Evolutionary conservation across 805 yeast genomes (phyloP), one percentile per base, ranked within the genome.

Genomic region (Teunomyces barrocoloradensis): DNA sequence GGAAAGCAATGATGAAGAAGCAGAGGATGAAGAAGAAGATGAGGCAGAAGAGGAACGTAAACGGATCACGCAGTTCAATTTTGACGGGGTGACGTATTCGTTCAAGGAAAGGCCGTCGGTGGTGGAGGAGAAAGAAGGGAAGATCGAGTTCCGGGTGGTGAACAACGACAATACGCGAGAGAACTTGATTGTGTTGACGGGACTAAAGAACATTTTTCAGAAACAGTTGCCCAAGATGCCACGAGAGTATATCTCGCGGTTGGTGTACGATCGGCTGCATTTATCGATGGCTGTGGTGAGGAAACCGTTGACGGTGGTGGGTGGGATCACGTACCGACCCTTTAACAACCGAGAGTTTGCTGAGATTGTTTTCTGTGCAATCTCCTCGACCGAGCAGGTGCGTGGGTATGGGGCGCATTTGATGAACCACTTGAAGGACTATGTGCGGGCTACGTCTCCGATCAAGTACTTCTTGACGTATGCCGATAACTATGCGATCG

Each of bases 161-260:
- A 94, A 94, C 66, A 92, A 94, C 69, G 98, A 94, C 64, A 89
- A 90, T 61, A 77, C 90, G 2, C 78, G 78, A 51, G 99, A 94
- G 58, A 89, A 81, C 64, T 73, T 94, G 74, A 89, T 94, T 76
- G 92, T 94, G 43, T 73, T 94, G 52, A 94, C 98, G 0, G 99
- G 99, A 1, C 69, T 94, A 52, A 94, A 94, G 68, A 94, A 92
- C 63, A 92, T 94, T 54, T 94, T 94, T 66, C 99, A 94, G 64
- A 91, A 91, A 60, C 99, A 94, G 69, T 77, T 94, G 53, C 99
- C 99, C 1, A 92, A 94, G 68, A 94, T 94, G 99, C 99, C 99
- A 17, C 80, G 94, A 52, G 98, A 94, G 62, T 94, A 94, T 68
- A 94, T 94, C 60, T 89, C 97, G 5, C 74, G 99, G 54, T 77